Conservation (phyloP, 1,139 yeast genomes). For the Diutina mesorugosa region DNA sequence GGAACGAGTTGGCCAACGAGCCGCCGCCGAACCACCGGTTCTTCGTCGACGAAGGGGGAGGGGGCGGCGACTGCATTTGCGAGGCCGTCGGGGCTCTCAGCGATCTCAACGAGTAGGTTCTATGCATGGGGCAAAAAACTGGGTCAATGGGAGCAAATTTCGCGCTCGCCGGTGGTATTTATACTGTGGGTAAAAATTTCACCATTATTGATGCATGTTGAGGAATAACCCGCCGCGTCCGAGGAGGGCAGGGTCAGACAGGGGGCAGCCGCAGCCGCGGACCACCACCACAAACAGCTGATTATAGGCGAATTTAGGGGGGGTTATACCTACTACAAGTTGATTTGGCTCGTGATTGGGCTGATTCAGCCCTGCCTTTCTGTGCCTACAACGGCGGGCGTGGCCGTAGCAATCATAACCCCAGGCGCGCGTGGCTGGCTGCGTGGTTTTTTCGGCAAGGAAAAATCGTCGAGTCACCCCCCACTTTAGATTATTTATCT, state of each 20-base stretch:
- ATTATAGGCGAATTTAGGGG: no score
- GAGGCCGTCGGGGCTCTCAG: conserved; percentile 95
- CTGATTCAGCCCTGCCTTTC: not conserved
- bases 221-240: not conserved
- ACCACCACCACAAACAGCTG: no score
- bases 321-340: no score
- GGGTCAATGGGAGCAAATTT: not conserved
- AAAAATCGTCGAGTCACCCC: not conserved
- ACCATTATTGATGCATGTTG: not conserved
- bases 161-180: not conserved
- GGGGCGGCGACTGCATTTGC: conserved; percentile 88
- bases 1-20: conserved; percentile 68
- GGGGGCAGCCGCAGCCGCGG: not conserved
- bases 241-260: not conserved
- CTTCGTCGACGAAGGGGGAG: conserved; percentile 79
- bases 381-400: not conserved
- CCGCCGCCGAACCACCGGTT: conserved; percentile 86
- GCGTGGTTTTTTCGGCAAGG: not conserved
- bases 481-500: not conserved
- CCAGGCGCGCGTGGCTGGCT: conserved; percentile 1
- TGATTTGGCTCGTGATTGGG: no score
- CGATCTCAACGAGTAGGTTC: conserved; percentile 94
- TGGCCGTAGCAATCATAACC: not conserved
- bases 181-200: not conserved
- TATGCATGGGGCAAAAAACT: conserved; percentile 52